Base-by-base conservation (phyloP, 2,329 filamentous ascomycete genomes). In the Aspergillus sp. region DNA sequence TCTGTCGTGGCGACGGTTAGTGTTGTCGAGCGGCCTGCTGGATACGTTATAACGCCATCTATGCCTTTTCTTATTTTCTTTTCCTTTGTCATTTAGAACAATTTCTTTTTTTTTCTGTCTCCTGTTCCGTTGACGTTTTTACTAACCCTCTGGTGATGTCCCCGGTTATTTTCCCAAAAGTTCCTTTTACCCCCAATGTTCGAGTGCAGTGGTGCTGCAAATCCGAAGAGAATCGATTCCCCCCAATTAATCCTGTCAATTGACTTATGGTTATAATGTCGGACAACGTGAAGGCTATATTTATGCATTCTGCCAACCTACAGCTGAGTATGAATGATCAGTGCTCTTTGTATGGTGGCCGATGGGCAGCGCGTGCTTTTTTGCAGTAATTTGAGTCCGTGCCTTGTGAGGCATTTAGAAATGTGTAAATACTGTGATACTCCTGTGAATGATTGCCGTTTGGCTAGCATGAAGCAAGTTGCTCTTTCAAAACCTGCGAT, bases 31-130 rank as follows among this genome's bases (percentile, higher is more conserved):
- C 61, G 58, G 51, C 36, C 45, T 47, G 60, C 64, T 65, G 66
- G 62, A 68, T 66, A 66, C 61, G 59, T 59, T 66, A 61, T 71
- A 68, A 72, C 68, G 68, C 61, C 66, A 65, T 55, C 21, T 60
- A 65, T 65, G 60, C 64, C 62, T 67, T 59, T 64, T 69, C 66
- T 64, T 62, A 56, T 60, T 61, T 57, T 62, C 50, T 52, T 55
- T 36, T 59, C 38, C 55, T 49, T 61, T 60, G 51, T 55, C 55
- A 43, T 59, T 58, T 64, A 64, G 60, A 64, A 58, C 47, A 47
- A 41, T 62, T 32, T 62, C 50, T 58, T 51, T 55, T 51, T 55
- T 51, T 36, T 30, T 30, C 28, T 36, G 32, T 36, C 32, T 13
- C 12, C 60, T 55, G 53, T 58, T 52, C 55, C 48, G 55, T 39